A percentile compares a stretch with the other conserved stretches of the same genome.
Evolutionary conservation across 1,139 yeast species (phyloP).

Genomic region (Blastobotrys proliferans): DNA sequence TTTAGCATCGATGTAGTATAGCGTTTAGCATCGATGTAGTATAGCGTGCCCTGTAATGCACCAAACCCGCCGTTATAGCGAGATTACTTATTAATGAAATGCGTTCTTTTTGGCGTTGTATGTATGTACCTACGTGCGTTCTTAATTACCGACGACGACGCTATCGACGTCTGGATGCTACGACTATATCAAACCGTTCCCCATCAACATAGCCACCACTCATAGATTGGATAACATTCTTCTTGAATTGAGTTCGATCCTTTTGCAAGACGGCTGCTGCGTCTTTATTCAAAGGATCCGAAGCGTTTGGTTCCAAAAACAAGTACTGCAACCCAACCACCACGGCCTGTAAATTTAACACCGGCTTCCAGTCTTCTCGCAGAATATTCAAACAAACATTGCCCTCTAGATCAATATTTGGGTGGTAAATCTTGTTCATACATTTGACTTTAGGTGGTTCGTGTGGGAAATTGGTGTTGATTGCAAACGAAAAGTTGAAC

Average conservation of each 20-base stretch:
- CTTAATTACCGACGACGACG: too few species aligned
- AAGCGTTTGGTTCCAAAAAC: slow-evolving; percentile 85
- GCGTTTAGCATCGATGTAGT: too few species aligned
- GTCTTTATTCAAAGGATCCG: slow-evolving; percentile 82
- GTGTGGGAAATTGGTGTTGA: slow-evolving; percentile 78
- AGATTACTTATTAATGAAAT: too few species aligned
- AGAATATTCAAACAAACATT: slow-evolving; percentile 87
- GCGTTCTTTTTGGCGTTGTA: too few species aligned
- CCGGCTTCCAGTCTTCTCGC: slow-evolving; percentile 97
- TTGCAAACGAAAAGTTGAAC: slow-evolving; percentile 61
- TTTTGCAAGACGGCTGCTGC: slow-evolving; percentile 76
- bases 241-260: slow-evolving; percentile 52
- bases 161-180: too few species aligned
- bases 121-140: too few species aligned
- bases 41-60: too few species aligned
- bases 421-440: slow-evolving; percentile 67
- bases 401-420: slow-evolving; percentile 87
- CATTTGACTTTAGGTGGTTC: slow-evolving; percentile 71
- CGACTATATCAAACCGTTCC: slow-evolving; percentile 59
- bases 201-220: slow-evolving; percentile 62
- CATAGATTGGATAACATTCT: slow-evolving; percentile 64
- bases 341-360: slow-evolving; percentile 73
- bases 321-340: slow-evolving; percentile 82
- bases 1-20: too few species aligned
- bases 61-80: too few species aligned